Evolutionary conservation across 2,329 filamentous ascomycete genomes (phyloP).

Genomic region (Alternaria hordeiaustralica): DNA sequence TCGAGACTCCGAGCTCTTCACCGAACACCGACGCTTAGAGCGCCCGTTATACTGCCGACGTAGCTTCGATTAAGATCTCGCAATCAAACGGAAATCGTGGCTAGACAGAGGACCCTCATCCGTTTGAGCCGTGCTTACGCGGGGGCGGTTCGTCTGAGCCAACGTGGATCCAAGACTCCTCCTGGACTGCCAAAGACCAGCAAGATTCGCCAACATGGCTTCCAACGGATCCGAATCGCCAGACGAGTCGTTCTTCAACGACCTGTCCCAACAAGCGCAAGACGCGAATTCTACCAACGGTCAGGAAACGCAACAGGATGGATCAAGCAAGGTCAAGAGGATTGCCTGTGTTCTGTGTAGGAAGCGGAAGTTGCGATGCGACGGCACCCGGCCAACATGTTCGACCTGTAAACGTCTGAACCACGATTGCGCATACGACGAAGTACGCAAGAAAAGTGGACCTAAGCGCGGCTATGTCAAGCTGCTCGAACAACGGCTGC

Average conservation of each 20-base stretch:
- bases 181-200: conserved; percentile 3
- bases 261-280: conserved; percentile 55
- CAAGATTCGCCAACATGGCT: conserved; percentile 32
- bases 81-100: not conserved
- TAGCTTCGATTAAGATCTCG: not conserved
- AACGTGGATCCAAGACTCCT: conserved; percentile 12
- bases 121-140: conserved; percentile 25
- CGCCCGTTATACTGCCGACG: conserved; percentile 1
- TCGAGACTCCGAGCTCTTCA: not conserved
- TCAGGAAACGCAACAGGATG: conserved; percentile 55
- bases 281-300: conserved; percentile 47
- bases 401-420: conserved; percentile 86
- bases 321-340: conserved; percentile 68
- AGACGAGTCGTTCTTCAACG: conserved; percentile 63
- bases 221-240: conserved; percentile 42
- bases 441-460: conserved; percentile 91
- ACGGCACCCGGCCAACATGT: conserved; percentile 82
- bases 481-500: conserved; percentile 87
- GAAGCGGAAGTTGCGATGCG: conserved; percentile 90
- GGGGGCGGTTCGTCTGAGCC: conserved; percentile 9
- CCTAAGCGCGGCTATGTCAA: conserved; percentile 96
- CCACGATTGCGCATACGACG: conserved; percentile 88
- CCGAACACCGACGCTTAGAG: not conserved
- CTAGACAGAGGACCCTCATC: not conserved
- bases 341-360: conserved; percentile 94